Evolutionary conservation across 179 eudicot genomes (phyloP), one percentile per base, ranked within the genome.

Genomic region (Spergularia azorica): DNA sequence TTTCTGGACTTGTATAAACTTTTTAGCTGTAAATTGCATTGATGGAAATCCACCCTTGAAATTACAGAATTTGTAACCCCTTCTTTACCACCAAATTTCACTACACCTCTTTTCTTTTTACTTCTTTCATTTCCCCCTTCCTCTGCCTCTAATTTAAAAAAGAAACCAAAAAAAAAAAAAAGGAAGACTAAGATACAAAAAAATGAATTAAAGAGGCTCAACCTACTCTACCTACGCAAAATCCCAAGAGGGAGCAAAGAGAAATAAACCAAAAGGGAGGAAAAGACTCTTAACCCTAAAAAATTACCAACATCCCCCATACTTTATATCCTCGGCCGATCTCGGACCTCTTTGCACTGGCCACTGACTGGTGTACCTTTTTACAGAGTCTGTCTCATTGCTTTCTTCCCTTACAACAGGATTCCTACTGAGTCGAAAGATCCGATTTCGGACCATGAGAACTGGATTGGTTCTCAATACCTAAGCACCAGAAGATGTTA

Each of bases 141-240:
- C 66, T 74, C 57, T 39, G 80, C 58, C 75, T 79, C 82, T 76
- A 66, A 79, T 51, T 17, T 52, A 14, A 43, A 32, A 58, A 41
- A 73, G 11, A 78, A 60, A 21, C 18, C 36, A 26, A n/a, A 78
- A 60, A 21, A 36, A 48, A 21, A 12, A 9, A 13, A 56, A n/a
- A 69, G 68, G 17, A 15, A 70, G n/a, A 72, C 16, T 20, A 75
- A 50, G 36, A 77, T 65, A 79, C 70, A 26, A 43, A 82, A 82
- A 79, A 83, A 83, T 71, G 75, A 79, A 79, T 76, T 72, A 75
- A 76, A 76, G 82, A 76, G 80, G 82, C 85, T 76, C 74, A 74
- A 74, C 84, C 84, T 77, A 77, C 52, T 62, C 80, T 75, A 76
- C 71, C 85, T 83, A 83, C 57, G 57, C 83, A 83, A 83, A 83